Evolutionary conservation across 176 grass and related monocot genomes (phyloP), one percentile per base, ranked within the genome.

Genomic region (Oryza meyeriana): DNA sequence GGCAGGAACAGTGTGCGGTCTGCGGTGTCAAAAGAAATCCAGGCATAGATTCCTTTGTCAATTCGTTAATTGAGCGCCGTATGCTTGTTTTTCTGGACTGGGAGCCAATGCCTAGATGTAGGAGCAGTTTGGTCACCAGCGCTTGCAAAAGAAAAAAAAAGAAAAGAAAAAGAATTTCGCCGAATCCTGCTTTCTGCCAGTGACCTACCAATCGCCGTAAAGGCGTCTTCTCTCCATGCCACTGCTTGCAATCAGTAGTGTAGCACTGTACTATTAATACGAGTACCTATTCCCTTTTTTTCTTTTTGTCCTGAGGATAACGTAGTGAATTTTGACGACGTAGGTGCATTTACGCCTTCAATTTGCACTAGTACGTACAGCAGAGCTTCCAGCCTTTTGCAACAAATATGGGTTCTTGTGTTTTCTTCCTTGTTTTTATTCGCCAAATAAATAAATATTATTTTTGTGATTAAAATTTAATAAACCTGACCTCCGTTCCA

Each of bases 21-120:
- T 13, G 6, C 14, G 8, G 33, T 61, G 55, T 33, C 17, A 28
- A 26, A 66, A 16, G 27, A 83, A 48, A 48, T 69, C 62, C 29
- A 35, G 1, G 24, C 76, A 41, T 26, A 62, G 87, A 89, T 85
- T 89, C 82, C 28, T 47, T 32, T 4, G 75, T 66, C 68, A 74
- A 72, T 72, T 79, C 80, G 64, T 79, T 39, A 27, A 70, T 45
- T 33, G 32, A 67, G 69, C 32, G 34, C 29, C 71, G 71, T 68
- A 27, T 52, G 20, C 47, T 50, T 45, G 14, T 50, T 66, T 26
- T 17, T 4, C 68, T 57, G 48, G 48, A 20, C 18, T 2, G 16
- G 44, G 48, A 22, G 48, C 18, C 22, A 0, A 12, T 34, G 10
- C 40, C 12, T 42, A 55, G 50, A 31, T 58, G 33, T 36, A 61